Evolutionary conservation across 164 flowering plant genomes (phyloP).

Genomic region (Chloranthus sessilifolius): DNA sequence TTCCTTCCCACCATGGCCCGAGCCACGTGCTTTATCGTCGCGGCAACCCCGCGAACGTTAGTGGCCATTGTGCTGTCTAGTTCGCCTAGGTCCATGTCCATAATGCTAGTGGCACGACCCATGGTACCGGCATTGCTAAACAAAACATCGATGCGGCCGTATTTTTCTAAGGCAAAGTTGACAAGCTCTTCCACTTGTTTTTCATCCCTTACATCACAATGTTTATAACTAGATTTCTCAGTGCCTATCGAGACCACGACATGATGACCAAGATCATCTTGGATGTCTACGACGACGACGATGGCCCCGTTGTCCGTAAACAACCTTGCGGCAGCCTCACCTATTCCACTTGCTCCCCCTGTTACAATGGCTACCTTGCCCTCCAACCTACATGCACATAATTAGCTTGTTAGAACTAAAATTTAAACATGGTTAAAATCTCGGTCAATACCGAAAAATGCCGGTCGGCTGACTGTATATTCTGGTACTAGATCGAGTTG

Average conservation of each 20-base stretch:
- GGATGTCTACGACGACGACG: constrained; percentile 22
- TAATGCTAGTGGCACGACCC: constrained; percentile 7
- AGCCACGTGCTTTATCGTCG: constrained; percentile 21
- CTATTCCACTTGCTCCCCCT: constrained; percentile 29
- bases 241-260: constrained; percentile 20
- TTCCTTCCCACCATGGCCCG: constrained; percentile 56
- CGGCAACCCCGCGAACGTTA: constrained; percentile 17
- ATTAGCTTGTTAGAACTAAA: too few relatives aligned
- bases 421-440: too few relatives aligned
- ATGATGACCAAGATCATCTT: constrained; percentile 16
- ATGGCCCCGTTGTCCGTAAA: constrained; percentile 22
- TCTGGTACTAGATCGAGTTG: too few relatives aligned
- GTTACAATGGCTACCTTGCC: constrained; percentile 27
- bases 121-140: constrained; percentile 26
- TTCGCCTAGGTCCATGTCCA: constrained; percentile 13
- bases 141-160: constrained; percentile 18
- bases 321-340: constrained; percentile 20
- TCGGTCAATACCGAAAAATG: too few relatives aligned
- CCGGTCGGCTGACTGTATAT: too few relatives aligned
- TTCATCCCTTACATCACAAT: constrained; percentile 26
- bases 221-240: constrained; percentile 9
- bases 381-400: too few relatives aligned
- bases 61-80: constrained; percentile 15
- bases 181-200: constrained; percentile 15
- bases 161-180: constrained; percentile 6